Evolutionary conservation across 768 basidiomycete species (phyloP).

Genomic region (Ephemerocybe angulata): DNA sequence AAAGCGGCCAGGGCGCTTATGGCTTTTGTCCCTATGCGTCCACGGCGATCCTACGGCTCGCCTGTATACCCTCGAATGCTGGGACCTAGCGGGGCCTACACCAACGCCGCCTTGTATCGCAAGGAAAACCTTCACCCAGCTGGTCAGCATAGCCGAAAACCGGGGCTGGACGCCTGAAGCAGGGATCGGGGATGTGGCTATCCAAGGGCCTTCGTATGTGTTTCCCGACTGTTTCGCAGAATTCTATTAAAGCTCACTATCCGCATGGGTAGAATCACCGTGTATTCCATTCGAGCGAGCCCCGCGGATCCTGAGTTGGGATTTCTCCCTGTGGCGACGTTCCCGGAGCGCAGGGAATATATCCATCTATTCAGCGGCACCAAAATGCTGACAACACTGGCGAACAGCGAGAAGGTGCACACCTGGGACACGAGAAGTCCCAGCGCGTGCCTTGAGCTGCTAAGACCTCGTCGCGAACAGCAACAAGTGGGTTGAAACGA

Average conservation of each 20-base stretch:
- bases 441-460: slow-evolving; percentile 30
- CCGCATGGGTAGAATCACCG: slow-evolving; percentile 33
- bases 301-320: slow-evolving; percentile 31
- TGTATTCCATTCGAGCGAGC: slow-evolving; percentile 38
- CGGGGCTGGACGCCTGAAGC: slow-evolving; percentile 22
- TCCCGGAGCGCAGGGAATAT: slow-evolving; percentile 29
- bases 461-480: too few relatives aligned
- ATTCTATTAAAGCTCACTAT: not conserved
- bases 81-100: slow-evolving; percentile 40
- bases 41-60: slow-evolving; percentile 19
- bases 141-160: slow-evolving; percentile 47
- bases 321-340: slow-evolving; percentile 29
- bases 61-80: slow-evolving; percentile 47
- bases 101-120: slow-evolving; percentile 40
- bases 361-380: slow-evolving; percentile 35
- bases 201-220: slow-evolving; percentile 40
- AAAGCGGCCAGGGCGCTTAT: slow-evolving; percentile 36
- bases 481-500: too few relatives aligned
- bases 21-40: slow-evolving; percentile 44
- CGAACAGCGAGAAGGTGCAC: slow-evolving; percentile 25
- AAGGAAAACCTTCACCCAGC: slow-evolving; percentile 29
- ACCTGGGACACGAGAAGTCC: slow-evolving; percentile 35
- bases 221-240: not conserved
- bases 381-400: slow-evolving; percentile 34
- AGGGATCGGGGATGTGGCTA: slow-evolving; percentile 31